Conservation (phyloP, 257 asterid species). For the Solanum medicagineum region DNA sequence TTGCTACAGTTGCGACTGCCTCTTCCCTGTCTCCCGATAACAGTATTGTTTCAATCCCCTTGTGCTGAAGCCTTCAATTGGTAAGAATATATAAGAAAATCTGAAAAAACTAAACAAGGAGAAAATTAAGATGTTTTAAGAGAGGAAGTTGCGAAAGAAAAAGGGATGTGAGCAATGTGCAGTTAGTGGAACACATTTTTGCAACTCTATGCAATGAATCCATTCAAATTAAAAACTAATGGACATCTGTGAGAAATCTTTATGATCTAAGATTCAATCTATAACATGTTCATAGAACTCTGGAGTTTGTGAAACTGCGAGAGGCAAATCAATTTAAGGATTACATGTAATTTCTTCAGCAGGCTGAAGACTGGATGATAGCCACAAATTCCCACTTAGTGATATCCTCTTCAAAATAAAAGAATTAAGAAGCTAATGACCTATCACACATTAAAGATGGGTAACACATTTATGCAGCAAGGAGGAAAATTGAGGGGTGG, state of each 20-base stretch:
- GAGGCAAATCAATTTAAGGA: background rate
- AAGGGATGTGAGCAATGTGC: background rate
- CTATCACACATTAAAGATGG: background rate
- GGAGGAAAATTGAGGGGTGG: background rate
- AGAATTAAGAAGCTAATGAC: background rate
- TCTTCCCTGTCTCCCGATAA: slow-evolving; percentile 99
- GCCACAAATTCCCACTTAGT: background rate
- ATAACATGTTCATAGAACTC: background rate
- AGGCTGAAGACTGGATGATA: background rate
- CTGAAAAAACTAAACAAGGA: background rate
- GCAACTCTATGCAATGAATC: background rate
- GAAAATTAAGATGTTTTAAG: background rate
- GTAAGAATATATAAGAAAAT: background rate
- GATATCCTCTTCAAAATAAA: background rate
- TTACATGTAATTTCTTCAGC: background rate
- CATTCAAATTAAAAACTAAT: background rate
- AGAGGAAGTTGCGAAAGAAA: background rate
- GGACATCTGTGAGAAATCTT: background rate
- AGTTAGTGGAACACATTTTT: background rate
- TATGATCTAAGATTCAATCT: background rate
- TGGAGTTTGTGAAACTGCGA: background rate
- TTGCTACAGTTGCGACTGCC: slow-evolving; percentile 97
- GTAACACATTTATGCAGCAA: background rate
- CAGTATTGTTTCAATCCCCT: slow-evolving; percentile 65
- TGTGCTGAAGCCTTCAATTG: slow-evolving; percentile 61